phyloP scores from a whole-genome alignment of 148 eudicot species.

The Heliamphora exappendiculata region DNA sequence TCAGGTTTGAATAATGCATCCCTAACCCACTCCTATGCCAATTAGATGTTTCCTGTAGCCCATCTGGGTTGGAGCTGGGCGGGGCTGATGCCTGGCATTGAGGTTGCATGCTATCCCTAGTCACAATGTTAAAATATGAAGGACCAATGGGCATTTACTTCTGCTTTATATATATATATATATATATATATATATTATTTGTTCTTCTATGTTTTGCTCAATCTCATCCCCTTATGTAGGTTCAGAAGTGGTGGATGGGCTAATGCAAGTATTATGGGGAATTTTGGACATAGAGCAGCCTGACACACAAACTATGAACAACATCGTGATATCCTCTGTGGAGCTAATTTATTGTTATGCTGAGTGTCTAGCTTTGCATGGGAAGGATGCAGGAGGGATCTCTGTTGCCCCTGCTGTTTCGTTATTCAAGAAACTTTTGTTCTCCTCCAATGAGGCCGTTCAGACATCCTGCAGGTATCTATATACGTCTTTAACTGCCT shows the following conservation, averaged over 20 bases:
- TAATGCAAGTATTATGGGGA: slow-evolving; percentile 98
- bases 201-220: neutral
- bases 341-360: slow-evolving; percentile 98
- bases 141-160: neutral
- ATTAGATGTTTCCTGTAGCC: neutral
- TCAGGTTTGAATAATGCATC: neutral
- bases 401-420: slow-evolving; percentile 86
- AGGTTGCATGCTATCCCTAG: neutral
- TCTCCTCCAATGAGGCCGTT: slow-evolving; percentile 88
- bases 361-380: slow-evolving; percentile 86
- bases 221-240: slow-evolving; percentile 35
- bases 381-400: slow-evolving; percentile 49
- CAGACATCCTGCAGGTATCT: slow-evolving; percentile 96
- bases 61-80: neutral
- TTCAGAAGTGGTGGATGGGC: slow-evolving; percentile 86
- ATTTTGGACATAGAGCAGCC: slow-evolving; percentile 95
- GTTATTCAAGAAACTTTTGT: slow-evolving; percentile 66
- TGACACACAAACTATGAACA: slow-evolving; percentile 97
- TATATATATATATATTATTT: neutral
- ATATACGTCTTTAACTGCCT: neutral
- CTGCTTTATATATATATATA: neutral
- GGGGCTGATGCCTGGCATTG: neutral
- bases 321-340: slow-evolving; percentile 79
- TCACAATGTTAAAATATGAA: neutral
- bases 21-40: neutral